Conservation (phyloP, 768 basidiomycete genomes). For the Tubosaeta sp. region DNA sequence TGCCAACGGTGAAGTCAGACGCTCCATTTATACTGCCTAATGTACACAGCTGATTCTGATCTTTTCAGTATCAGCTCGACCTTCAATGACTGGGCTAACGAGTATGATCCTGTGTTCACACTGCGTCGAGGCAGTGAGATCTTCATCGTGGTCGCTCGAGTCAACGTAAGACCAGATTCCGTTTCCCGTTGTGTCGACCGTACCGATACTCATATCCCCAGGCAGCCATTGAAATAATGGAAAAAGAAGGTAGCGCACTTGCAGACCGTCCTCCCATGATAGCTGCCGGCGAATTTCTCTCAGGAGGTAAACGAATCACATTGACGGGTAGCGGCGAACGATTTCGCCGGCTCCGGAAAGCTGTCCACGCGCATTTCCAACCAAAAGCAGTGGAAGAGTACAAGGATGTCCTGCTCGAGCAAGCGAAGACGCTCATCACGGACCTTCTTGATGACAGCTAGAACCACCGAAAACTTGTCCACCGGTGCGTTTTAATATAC, state of each 20-base stretch:
- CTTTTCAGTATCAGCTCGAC: conserved; percentile 15
- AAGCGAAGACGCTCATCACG: conserved; percentile 17
- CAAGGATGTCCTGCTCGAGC: conserved; percentile 39
- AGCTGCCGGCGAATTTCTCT: conserved; percentile 51
- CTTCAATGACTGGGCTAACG: conserved; percentile 49
- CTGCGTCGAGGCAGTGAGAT: conserved; percentile 42
- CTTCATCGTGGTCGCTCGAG: conserved; percentile 15
- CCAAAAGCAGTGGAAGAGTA: conserved; percentile 44
- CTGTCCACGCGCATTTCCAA: conserved; percentile 51
- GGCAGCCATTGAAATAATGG: conserved; percentile 59
- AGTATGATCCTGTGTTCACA: conserved; percentile 57
- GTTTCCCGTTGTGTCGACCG: background rate
- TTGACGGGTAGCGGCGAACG: conserved; percentile 47
- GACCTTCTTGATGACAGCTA: conserved; percentile 32
- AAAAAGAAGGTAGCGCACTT: conserved; percentile 50
- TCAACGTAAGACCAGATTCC: conserved; percentile 11
- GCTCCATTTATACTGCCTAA: no score
- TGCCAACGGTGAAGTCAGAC: background rate
- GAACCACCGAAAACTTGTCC: conserved; percentile 39
- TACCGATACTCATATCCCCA: conserved; percentile 12
- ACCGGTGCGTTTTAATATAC: conserved; percentile 36
- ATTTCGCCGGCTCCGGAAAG: conserved; percentile 53
- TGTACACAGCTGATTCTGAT: no score
- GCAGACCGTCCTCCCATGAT: conserved; percentile 50
- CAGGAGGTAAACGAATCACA: conserved; percentile 50